These are phyloP conservation scores for Leccinellum albellum DNA, from an alignment of 768 basidiomycete genomes.

Conservation along the genomic window DNA sequence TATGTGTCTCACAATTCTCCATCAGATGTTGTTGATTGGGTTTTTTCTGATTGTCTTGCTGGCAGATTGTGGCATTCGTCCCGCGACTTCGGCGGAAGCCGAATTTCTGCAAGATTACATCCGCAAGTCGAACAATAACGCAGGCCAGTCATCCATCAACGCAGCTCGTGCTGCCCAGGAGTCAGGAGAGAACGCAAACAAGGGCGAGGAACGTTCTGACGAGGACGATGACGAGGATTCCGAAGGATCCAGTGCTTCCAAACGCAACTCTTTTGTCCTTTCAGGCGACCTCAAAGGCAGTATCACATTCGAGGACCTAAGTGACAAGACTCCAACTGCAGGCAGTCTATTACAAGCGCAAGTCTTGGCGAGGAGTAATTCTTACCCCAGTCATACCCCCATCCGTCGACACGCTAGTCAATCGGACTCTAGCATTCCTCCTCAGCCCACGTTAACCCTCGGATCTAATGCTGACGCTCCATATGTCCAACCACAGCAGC, in stretches of 20 bases:
- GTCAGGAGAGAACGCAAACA: conserved; percentile 54
- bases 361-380: conserved; percentile 51
- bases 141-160: conserved; percentile 70
- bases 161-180: conserved; percentile 72
- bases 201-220: conserved; percentile 69
- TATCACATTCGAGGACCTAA: conserved; percentile 59
- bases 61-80: conserved; percentile 86
- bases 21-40: conserved; percentile 30
- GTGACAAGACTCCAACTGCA: conserved; percentile 85
- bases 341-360: conserved; percentile 74
- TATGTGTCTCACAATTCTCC: conserved; percentile 42
- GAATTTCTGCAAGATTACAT: conserved; percentile 92
- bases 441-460: conserved; percentile 57
- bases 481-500: conserved; percentile 45
- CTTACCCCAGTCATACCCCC: conserved; percentile 65
- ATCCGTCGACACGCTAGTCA: conserved; percentile 68
- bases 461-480: conserved; percentile 43
- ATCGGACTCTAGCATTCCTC: conserved; percentile 51
- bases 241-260: conserved; percentile 69
- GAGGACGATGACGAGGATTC: conserved; percentile 89
- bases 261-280: conserved; percentile 70
- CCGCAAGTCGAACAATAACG: conserved; percentile 84
- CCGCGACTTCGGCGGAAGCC: conserved; percentile 85
- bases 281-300: conserved; percentile 58
- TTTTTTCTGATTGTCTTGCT: conserved; percentile 28